These are phyloP conservation scores for Ogataea pilisensis DNA, from an alignment of 805 yeast genomes.

Conservation along the genomic window DNA sequence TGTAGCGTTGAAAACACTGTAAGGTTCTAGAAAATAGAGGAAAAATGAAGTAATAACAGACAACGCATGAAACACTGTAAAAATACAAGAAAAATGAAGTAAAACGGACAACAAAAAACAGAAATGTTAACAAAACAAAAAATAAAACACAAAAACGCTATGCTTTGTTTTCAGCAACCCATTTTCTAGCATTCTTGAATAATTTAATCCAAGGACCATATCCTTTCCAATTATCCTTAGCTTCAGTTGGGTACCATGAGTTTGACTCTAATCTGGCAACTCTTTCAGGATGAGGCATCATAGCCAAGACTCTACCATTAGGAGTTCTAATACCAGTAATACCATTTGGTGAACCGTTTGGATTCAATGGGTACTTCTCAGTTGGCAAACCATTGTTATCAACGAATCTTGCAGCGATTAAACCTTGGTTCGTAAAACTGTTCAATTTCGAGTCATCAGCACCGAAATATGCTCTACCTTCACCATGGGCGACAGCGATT, in stretches of 20 bases:
- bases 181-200: constrained; percentile 87
- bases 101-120: neutral
- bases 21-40: too few relatives aligned
- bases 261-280: constrained; percentile 82
- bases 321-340: constrained; percentile 88
- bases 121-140: neutral
- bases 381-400: constrained; percentile 89
- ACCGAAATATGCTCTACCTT: constrained; percentile 81
- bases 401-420: constrained; percentile 72
- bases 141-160: neutral
- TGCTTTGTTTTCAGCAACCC: constrained; percentile 54
- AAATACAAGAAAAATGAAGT: neutral
- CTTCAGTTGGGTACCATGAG: constrained; percentile 77
- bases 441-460: constrained; percentile 39
- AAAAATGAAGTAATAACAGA: neutral
- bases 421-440: constrained; percentile 46
- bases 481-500: constrained; percentile 98
- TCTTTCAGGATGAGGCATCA: constrained; percentile 99
- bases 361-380: constrained; percentile 85
- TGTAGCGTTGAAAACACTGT: neutral
- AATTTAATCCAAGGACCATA: constrained; percentile 95
- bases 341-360: constrained; percentile 93
- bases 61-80: neutral
- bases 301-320: constrained; percentile 91
- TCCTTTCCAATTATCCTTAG: constrained; percentile 63